Conservation (phyloP, 371 early-diverging fungal species). For the Lichtheimia ornata region DNA sequence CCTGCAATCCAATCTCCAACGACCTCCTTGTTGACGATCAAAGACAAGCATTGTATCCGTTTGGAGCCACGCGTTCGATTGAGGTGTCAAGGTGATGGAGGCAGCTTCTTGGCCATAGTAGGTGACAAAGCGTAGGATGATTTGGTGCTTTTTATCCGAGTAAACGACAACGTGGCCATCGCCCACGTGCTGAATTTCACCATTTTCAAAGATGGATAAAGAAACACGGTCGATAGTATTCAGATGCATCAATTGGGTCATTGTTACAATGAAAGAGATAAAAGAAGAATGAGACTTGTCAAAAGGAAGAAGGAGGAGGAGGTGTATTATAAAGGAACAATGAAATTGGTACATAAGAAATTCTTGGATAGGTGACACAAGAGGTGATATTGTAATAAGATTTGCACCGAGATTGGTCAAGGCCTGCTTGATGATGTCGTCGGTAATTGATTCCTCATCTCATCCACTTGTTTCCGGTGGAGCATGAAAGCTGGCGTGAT, state of each 20-base stretch:
- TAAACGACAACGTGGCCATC: conserved; percentile 25
- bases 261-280: not conserved
- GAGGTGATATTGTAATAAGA: conserved; percentile 3
- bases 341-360: conserved; percentile 9
- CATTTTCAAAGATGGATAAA: conserved; percentile 12
- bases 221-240: conserved; percentile 19
- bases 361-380: conserved; percentile 11
- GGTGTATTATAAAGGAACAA: too few relatives aligned
- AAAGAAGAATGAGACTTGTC: not conserved
- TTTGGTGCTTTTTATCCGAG: conserved; percentile 11
- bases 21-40: conserved; percentile 28
- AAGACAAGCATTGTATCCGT: conserved; percentile 26
- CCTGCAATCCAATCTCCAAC: conserved; percentile 39
- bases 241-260: conserved; percentile 2
- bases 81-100: conserved; percentile 26
- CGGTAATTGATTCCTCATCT: conserved; percentile 27
- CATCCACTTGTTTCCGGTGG: conserved; percentile 78
- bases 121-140: conserved; percentile 24
- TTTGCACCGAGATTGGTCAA: conserved; percentile 1
- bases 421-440: not conserved
- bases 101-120: conserved; percentile 24
- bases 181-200: conserved; percentile 12
- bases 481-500: conserved; percentile 85
- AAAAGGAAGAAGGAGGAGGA: too few relatives aligned
- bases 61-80: conserved; percentile 40